Percentiles rank a stretch among this genome's conserved stretches.
phyloP scores from a whole-genome alignment of 1,284 basidiomycete genomes.

The Sporisorium iseilematis-ciliati region DNA sequence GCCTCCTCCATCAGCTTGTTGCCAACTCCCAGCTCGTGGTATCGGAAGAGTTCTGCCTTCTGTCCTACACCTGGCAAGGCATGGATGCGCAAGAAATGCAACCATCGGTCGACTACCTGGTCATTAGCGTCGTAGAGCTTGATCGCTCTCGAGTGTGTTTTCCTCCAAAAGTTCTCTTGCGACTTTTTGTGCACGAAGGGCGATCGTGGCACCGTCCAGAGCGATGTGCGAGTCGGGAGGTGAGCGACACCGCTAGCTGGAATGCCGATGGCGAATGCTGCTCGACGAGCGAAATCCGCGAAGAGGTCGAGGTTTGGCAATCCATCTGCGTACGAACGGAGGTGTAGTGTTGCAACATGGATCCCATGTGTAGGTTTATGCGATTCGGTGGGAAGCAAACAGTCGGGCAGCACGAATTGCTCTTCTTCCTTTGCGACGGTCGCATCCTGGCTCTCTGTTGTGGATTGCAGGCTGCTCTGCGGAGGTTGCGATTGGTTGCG shows the following conservation, averaged over 20 bases:
- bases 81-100: constrained; percentile 83
- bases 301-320: constrained; percentile 80
- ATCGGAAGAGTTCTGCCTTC: constrained; percentile 79
- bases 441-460: neutral
- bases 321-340: constrained; percentile 77
- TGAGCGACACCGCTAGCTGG: constrained; percentile 79
- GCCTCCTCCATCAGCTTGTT: constrained; percentile 48
- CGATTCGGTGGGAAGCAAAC: constrained; percentile 42
- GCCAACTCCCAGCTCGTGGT: constrained; percentile 40
- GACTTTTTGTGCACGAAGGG: constrained; percentile 95
- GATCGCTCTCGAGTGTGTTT: constrained; percentile 84
- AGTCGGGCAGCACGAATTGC: constrained; percentile 41
- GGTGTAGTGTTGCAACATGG: constrained; percentile 85
- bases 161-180: constrained; percentile 94
- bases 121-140: constrained; percentile 90
- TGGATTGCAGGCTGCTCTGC: neutral
- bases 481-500: constrained; percentile 3
- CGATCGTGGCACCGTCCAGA: constrained; percentile 87
- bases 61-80: constrained; percentile 87
- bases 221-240: constrained; percentile 81
- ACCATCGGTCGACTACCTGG: constrained; percentile 83
- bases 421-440: constrained; percentile 22
- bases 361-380: constrained; percentile 75
- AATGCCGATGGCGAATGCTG: constrained; percentile 85
- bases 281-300: constrained; percentile 85